Conservation (phyloP, 345 rosid species). For the Hibiscus mutabilis region DNA sequence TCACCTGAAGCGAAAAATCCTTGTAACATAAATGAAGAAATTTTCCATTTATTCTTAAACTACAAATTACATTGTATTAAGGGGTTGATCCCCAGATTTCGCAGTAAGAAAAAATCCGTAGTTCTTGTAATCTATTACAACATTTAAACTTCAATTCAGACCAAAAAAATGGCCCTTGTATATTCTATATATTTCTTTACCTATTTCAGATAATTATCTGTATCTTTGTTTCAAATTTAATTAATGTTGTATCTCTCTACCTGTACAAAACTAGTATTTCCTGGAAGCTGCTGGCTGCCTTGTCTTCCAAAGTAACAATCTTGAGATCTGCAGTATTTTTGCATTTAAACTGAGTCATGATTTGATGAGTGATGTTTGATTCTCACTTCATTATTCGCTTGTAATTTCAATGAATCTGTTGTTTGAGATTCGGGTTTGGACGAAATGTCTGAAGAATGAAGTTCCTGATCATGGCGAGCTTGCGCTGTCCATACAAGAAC, state of each 20-base stretch:
- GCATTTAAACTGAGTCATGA: slow-evolving; percentile 15
- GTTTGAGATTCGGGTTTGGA: slow-evolving; percentile 29
- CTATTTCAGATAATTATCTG: neutral
- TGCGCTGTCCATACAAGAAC: slow-evolving; percentile 34
- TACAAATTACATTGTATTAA: neutral
- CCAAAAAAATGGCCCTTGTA: neutral
- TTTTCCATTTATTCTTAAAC: neutral
- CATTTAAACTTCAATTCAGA: neutral
- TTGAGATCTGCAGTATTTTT: neutral
- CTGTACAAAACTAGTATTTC: slow-evolving; percentile 1
- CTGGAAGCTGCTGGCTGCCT: slow-evolving; percentile 19
- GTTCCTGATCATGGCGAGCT: slow-evolving; percentile 23
- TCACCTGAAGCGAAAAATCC: too few species aligned
- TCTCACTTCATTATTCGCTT: neutral
- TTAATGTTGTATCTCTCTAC: neutral
- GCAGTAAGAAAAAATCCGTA: neutral
- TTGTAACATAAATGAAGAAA: neutral
- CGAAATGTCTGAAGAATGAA: slow-evolving; percentile 22
- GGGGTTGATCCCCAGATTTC: slow-evolving; percentile 11
- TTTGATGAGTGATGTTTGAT: neutral
- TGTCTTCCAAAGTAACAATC: slow-evolving; percentile 5
- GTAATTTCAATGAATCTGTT: slow-evolving; percentile 8
- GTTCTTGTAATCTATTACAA: neutral
- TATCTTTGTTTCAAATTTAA: neutral
- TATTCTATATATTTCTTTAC: neutral